Evolutionary conservation across 441 rosid species (phyloP), one percentile per base, ranked within the genome.

Genomic region (Pelargonium cotyledonis): DNA sequence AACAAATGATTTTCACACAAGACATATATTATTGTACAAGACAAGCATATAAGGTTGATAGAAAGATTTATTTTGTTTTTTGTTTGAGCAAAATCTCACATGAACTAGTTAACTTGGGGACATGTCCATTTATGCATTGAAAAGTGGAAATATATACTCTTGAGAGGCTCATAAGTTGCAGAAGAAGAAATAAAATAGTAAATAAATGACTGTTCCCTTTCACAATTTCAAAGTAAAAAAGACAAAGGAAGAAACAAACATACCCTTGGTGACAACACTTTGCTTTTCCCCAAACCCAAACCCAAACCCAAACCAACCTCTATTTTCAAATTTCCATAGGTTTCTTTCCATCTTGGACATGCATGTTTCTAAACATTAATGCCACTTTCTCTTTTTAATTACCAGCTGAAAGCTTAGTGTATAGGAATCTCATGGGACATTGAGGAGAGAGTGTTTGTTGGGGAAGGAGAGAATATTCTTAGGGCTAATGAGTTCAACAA

Each of bases 401-500:
- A 35, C 0, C 7, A 35, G 7, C 40, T 35, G 6, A 35, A 35
- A 5, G 40, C 7, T 35, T 35, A 4, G 40, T 68, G 46, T 5
- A 43, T 12, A 53, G 70, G 71, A 68, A 55, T 68, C 71, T 57
- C 23, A 18, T 21, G 60, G 15, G 14, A 49, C 14, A 10, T n/a
- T 10, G 15, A 49, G 43, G 46, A 47, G 57, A 71, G 63, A 38
- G 61, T 31, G 68, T 80, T 79, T 31, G 68, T 80, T 79, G 92
- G 87, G 75, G 86, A 69, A 69, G 82, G 86, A 74, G 90, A 83
- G 98, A 90, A 92, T 92, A 92, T 92, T 92, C 98, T 76, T 67
- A 79, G 77, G 87, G 85, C 84, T 85, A 86, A 80, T 83, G 63
- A 80, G 88, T 86, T 85, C 90, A 92, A 92, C 89, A 79, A 78